Base-by-base conservation (phyloP, 2,329 filamentous ascomycete genomes). In the Aspergillus latus region DNA sequence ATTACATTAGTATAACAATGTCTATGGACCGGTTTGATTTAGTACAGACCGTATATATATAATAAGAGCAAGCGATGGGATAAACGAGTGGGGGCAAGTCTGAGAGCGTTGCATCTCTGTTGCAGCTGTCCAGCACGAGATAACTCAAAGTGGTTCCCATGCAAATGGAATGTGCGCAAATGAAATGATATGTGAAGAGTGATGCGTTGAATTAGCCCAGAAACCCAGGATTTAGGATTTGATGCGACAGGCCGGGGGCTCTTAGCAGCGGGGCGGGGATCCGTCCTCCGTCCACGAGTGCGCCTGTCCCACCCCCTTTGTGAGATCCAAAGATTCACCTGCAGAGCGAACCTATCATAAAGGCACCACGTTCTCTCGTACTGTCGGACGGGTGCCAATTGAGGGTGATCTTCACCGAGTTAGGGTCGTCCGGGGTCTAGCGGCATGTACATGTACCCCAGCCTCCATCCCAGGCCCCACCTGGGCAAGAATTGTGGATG, bases 191-290 rank as follows among this genome's bases (percentile, higher is more conserved):
- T 5, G 30, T 11, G 29, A 16, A 34, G 13, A 34, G 43, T 6
- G 3, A n/a, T 45, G 43, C 43, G 11, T 11, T 50, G 11, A 10
- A 30, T 49, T 5, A 37, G 21, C 21, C 21, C 45, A 36, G 37
- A 36, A 39, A 49, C 47, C 47, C 21, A 49, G 36, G 47, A 28
- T 16, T 39, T 40, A 47, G 21, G 21, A 21, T 21, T 21, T 21
- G 57, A 49, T 44, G 29, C 37, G 29, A 48, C 8, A 26, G 29
- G n/a, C 44, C 21, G 42, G 54, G 21, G 30, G 48, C 37, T 40
- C n/a, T 39, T 51, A 49, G 39, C 45, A 55, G 51, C 43, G 58
- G 54, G 47, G 47, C 43, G 50, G 50, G 34, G 29, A 47, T 50
- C 53, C 53, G 47, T 51, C 32, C 47, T 55, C 53, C 53, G 53